These are phyloP conservation scores for Astraeus odoratus DNA, from an alignment of 768 basidiomycete genomes.

Conservation along the genomic window DNA sequence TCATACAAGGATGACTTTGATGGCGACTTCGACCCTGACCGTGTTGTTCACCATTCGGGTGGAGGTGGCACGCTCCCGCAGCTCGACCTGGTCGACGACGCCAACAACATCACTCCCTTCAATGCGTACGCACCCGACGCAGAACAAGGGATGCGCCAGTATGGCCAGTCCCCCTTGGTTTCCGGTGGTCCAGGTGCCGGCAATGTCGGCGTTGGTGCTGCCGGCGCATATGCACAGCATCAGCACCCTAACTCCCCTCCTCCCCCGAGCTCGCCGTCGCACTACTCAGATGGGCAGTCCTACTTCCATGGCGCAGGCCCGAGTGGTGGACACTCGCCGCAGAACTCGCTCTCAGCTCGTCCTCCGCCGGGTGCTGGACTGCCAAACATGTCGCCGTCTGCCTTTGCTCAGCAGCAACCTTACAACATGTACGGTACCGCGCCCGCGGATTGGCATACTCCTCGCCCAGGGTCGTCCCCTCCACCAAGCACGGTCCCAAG, in stretches of 20 bases:
- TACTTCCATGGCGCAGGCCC: constrained; percentile 4
- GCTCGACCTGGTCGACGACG: constrained; percentile 25
- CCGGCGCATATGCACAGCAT: not conserved
- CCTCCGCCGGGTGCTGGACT: not conserved
- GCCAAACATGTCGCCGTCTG: too few species aligned
- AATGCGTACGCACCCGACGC: not conserved
- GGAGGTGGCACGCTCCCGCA: constrained; percentile 22
- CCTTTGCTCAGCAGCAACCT: constrained; percentile 2
- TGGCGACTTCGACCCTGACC: constrained; percentile 45
- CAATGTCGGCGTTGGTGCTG: not conserved
- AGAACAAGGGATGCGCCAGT: constrained; percentile 20
- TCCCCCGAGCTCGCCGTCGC: constrained; percentile 6
- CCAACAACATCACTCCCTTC: constrained; percentile 21
- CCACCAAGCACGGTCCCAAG: constrained; percentile 18
- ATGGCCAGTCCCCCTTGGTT: constrained; percentile 8
- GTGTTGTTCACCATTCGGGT: constrained; percentile 25
- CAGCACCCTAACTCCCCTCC: not conserved
- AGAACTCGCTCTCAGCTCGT: not conserved
- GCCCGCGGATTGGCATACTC: constrained; percentile 14
- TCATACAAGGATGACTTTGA: constrained; percentile 36
- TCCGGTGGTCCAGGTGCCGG: constrained; percentile 3
- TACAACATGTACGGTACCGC: constrained; percentile 9
- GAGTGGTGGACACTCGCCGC: constrained; percentile 4
- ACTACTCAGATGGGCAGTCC: constrained; percentile 5
- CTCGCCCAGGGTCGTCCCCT: constrained; percentile 14